Evolutionary conservation across 192 early-diverging fungal genomes (phyloP).

Genomic region (Coemansia sp.): DNA sequence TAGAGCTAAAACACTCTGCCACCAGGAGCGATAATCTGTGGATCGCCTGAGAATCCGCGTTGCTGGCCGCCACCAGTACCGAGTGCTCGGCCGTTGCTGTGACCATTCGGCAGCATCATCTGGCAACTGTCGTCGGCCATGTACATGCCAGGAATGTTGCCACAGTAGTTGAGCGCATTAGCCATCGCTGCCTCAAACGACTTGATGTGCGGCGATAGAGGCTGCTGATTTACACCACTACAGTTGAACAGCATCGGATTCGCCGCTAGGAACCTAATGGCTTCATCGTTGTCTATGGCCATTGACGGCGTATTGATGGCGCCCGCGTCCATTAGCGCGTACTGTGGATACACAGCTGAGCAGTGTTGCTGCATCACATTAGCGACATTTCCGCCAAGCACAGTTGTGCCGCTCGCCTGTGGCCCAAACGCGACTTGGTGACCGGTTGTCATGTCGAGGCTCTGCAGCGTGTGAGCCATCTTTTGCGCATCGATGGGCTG

Average conservation of each 20-base stretch:
- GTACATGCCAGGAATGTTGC: slow-evolving; percentile 8
- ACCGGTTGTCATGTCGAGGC: neutral
- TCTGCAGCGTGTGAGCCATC: neutral
- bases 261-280: neutral
- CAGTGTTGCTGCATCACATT: neutral
- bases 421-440: neutral
- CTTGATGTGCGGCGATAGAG: neutral
- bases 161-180: neutral
- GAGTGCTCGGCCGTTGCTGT: neutral
- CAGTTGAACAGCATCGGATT: neutral
- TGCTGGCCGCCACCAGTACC: slow-evolving; percentile 4
- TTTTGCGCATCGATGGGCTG: neutral
- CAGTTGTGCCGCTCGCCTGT: neutral
- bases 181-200: slow-evolving; percentile 1
- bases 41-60: slow-evolving; percentile 4
- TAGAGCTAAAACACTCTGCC: slow-evolving; percentile 20
- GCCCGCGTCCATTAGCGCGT: neutral
- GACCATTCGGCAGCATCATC: neutral
- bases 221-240: neutral
- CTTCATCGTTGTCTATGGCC: neutral
- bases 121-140: neutral
- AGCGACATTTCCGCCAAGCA: neutral
- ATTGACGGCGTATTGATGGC: neutral
- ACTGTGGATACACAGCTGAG: neutral
- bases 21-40: neutral